phyloP scores from a whole-genome alignment of 2,329 filamentous ascomycete species.

The Botrytis hyacinthi region DNA sequence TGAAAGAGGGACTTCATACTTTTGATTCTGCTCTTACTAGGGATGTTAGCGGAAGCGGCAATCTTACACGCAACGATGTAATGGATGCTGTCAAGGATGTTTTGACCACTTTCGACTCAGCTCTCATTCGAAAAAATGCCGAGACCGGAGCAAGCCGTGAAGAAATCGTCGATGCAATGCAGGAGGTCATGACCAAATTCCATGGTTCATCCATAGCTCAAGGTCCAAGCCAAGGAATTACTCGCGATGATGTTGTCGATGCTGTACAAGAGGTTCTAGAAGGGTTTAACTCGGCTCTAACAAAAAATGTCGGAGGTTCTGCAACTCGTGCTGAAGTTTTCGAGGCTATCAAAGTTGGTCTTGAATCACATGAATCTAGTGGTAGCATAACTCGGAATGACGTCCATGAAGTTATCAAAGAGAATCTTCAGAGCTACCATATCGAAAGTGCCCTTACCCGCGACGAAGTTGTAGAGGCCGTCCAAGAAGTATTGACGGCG shows the following conservation, averaged over 20 bases:
- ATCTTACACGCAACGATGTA: constrained; percentile 75
- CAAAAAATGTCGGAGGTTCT: constrained; percentile 48
- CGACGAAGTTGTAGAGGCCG: constrained; percentile 79
- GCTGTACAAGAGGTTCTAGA: constrained; percentile 42
- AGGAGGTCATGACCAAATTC: constrained; percentile 90
- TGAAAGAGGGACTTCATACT: constrained; percentile 67
- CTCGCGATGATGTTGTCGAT: constrained; percentile 56
- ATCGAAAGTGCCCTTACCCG: constrained; percentile 67
- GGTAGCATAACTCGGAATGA: constrained; percentile 70
- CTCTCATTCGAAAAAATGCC: constrained; percentile 55
- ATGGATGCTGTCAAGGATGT: constrained; percentile 79
- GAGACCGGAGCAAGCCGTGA: constrained; percentile 14
- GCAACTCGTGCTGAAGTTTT: constrained; percentile 83
- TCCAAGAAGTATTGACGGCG: constrained; percentile 82
- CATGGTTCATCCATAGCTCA: constrained; percentile 76
- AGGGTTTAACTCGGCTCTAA: constrained; percentile 24
- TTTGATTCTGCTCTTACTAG: constrained; percentile 51
- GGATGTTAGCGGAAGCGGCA: constrained; percentile 41
- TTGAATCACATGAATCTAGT: constrained; percentile 69
- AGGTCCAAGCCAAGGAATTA: constrained; percentile 71
- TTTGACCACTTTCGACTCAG: constrained; percentile 54
- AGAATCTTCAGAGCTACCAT: constrained; percentile 61
- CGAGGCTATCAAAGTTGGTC: constrained; percentile 75
- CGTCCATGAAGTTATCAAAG: constrained; percentile 77
- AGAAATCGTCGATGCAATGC: constrained; percentile 51